Conservation (phyloP, 2,329 filamentous ascomycete species). For the Cadophora malorum region DNA sequence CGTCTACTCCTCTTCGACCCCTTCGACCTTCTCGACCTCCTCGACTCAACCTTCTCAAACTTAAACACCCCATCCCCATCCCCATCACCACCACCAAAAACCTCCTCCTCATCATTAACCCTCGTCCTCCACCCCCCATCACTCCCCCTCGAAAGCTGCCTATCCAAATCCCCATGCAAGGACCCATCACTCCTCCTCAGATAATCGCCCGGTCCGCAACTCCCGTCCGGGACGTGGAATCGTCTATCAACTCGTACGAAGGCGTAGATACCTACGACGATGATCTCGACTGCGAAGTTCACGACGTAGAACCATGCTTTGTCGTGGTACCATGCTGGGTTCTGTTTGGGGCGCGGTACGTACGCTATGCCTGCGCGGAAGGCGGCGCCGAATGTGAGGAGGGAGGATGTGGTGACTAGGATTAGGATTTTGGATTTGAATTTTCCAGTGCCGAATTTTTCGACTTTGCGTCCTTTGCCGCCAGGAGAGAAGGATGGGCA, state of each 20-base stretch:
- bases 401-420: constrained; percentile 60
- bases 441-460: constrained; percentile 71
- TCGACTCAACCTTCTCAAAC: background rate
- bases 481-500: no score
- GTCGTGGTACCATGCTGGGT: constrained; percentile 73
- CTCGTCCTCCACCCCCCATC: constrained; percentile 20
- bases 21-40: background rate
- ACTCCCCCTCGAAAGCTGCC: background rate
- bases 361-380: constrained; percentile 66
- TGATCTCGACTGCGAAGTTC: constrained; percentile 76
- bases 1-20: background rate
- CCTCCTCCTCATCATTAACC: constrained; percentile 31
- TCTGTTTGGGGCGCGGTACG: constrained; percentile 50
- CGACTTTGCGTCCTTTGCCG: constrained; percentile 46
- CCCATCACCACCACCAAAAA: constrained; percentile 22
- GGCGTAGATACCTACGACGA: constrained; percentile 72
- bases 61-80: background rate
- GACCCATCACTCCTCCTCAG: constrained; percentile 21
- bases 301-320: constrained; percentile 81
- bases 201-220: constrained; percentile 60
- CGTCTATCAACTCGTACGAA: constrained; percentile 73
- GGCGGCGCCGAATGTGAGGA: constrained; percentile 72
- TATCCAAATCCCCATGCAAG: background rate
- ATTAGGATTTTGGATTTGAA: constrained; percentile 72
- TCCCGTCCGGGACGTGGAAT: constrained; percentile 77